Base-by-base conservation (phyloP, 768 basidiomycete genomes). In the Russula sp. region DNA sequence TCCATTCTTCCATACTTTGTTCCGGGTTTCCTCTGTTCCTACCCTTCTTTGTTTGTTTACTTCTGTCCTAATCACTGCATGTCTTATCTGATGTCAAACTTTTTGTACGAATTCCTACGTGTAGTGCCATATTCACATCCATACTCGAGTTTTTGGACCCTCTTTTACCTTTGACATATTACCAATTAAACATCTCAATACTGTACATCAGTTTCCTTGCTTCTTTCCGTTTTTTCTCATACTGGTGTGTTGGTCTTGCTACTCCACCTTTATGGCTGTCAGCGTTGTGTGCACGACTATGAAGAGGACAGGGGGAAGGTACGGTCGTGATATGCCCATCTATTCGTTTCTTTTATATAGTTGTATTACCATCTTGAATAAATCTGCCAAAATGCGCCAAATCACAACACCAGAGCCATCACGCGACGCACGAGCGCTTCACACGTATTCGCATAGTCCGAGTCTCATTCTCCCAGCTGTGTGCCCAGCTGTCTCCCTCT, bases 311-410 rank as follows among this genome's bases (percentile, higher is more conserved):
- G 3, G 57, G 57, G 57, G 41, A 50, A 45, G 8, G 46, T 48
- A 55, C 7, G 18, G 39, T 54, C 35, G 35, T 11, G 45, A 18
- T 36, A 63, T 63, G 45, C 45, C 53, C 61, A 43, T 58, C 32
- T 58, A 39, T 38, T 53, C 14, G 32, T 22, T 46, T 35, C 16
- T 18, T 53, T 47, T 47, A 41, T 45, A 46, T 35, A 36, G 32
- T 47, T 63, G 61, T 63, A 63, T 63, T 63, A 38, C 45, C 59
- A 63, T 59, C 50, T 35, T 38, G 42, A 59, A 59, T 58, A 45
- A 58, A 50, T 38, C 35, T 9, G 10, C 13, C 16, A 13, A 13
- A 52, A 52, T 13, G 36, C 50, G 22, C 38, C 14, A 50, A 51
- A 8, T 16, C 20, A 43, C 42, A 2, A n/a, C n/a, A 43, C 5